Conservation (phyloP, 768 basidiomycete species). For the Rhizopogon salebrosus region DNA sequence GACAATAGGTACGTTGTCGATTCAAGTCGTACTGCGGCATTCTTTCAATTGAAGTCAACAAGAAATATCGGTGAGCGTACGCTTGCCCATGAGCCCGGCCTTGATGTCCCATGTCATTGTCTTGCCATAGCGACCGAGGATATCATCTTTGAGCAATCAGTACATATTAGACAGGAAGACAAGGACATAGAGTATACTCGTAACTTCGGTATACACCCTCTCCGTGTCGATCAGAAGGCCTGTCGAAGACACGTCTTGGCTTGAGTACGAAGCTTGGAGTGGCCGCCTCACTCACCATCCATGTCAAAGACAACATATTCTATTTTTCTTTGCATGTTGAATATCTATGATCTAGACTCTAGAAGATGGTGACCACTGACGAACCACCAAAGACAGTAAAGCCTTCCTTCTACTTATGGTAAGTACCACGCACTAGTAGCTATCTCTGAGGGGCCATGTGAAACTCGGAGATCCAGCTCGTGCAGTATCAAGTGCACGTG, state of each 20-base stretch:
- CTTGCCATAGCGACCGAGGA: constrained; percentile 66
- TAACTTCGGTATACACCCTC: constrained; percentile 69
- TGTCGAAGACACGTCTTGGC: constrained; percentile 21
- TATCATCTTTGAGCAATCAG: constrained; percentile 45
- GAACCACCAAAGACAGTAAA: too few species aligned
- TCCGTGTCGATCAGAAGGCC: constrained; percentile 78
- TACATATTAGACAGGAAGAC: neutral
- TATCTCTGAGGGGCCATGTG: too few species aligned
- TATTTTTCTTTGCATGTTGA: constrained; percentile 16
- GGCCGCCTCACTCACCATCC: constrained; percentile 44
- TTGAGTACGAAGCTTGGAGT: neutral
- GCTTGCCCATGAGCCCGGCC: constrained; percentile 84
- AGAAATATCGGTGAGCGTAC: constrained; percentile 31
- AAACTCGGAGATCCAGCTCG: too few species aligned
- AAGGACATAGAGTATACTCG: constrained; percentile 45
- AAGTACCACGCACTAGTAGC: too few species aligned
- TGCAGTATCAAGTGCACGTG: too few species aligned
- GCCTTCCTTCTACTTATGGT: too few species aligned
- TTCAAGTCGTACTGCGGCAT: constrained; percentile 53
- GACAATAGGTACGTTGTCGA: constrained; percentile 67
- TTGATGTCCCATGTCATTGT: constrained; percentile 88
- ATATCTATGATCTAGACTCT: neutral
- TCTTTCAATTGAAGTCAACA: neutral
- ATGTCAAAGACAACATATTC: constrained; percentile 72
- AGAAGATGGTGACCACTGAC: too few species aligned